Evolutionary conservation across 2,329 filamentous ascomycete species (phyloP), one percentile per base, ranked within the genome.

Genomic region (Pestalotiopsis sp.): DNA sequence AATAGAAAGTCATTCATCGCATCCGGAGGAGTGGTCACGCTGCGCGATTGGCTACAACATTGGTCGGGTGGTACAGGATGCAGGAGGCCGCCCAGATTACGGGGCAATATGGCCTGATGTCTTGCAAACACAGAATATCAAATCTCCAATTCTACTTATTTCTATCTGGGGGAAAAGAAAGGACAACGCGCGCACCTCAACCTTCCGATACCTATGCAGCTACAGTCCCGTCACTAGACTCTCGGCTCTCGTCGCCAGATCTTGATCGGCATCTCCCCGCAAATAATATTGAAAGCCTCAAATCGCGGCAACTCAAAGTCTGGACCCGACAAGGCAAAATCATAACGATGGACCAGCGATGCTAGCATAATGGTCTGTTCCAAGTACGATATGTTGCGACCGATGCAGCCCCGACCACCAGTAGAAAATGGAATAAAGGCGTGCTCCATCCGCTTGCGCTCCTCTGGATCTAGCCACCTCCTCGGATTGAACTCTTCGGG

Each of bases 311-410:
- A n/a, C 17, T 62, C 11, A 12, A 36, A 62, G 4, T 62, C 27
- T 39, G 59, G 59, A 39, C 17, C 12, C 3, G 56, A 4, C 38
- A 66, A 31, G 6, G 63, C 52, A 41, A 69, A 69, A 17, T 69
- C 67, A 39, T 66, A 69, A 20, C 67, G 31, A 20, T 60, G 41
- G 7, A 69, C 20, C 52, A 69, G 27, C 11, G 67, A 61, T 2
- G 67, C 67, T 36, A 69, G 14, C 23, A 61, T 59, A 3, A 69
- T 58, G 14, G 25, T 20, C 49, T 69, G 67, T 39, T 66, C 56
- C 23, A 69, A n/a, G 17, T 66, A 49, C 12, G 67, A 61, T 11
- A 69, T 64, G 39, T 59, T 69, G 38, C 59, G 56, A 14, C 67
- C 67, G 3, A 69, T 66, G 57, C 67, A 69, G 3, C 52, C 63